phyloP scores from a whole-genome alignment of 139 green algal species.

The Volvox africanus region DNA sequence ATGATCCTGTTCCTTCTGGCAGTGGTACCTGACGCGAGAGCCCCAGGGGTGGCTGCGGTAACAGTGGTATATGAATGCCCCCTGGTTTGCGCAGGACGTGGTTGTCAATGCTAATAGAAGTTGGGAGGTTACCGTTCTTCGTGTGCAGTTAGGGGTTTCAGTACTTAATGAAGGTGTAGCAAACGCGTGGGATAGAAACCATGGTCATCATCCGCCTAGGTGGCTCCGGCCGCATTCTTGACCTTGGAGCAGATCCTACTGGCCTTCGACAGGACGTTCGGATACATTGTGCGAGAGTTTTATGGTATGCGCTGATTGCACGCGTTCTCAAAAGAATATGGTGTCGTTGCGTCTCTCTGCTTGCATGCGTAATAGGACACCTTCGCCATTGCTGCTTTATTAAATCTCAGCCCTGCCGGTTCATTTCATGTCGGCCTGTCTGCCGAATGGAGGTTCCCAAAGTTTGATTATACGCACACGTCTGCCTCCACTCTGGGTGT shows the following conservation, averaged over 20 bases:
- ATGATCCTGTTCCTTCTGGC: too few species aligned
- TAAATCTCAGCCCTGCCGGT: background rate
- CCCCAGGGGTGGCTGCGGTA: too few species aligned
- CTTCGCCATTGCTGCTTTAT: background rate
- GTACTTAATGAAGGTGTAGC: background rate
- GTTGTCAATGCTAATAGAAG: background rate
- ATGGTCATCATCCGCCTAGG: background rate
- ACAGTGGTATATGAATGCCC: too few species aligned
- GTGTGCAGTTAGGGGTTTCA: background rate
- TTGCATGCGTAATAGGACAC: background rate
- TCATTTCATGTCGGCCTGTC: background rate
- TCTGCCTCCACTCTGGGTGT: too few species aligned
- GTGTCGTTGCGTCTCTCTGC: background rate
- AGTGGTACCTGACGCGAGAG: too few species aligned
- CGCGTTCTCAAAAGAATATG: background rate
- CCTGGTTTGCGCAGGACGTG: too few species aligned
- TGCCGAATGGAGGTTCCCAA: background rate
- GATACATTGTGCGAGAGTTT: too few species aligned
- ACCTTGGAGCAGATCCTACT: background rate
- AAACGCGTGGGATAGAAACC: background rate
- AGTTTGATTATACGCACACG: background rate
- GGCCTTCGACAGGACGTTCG: background rate
- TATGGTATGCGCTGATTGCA: too few species aligned
- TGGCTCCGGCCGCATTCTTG: slow-evolving; percentile 8
- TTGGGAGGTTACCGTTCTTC: background rate